These are phyloP conservation scores for Cryphonectria parasitica DNA, from an alignment of 2,329 filamentous ascomycete genomes.

Conservation along the genomic window DNA sequence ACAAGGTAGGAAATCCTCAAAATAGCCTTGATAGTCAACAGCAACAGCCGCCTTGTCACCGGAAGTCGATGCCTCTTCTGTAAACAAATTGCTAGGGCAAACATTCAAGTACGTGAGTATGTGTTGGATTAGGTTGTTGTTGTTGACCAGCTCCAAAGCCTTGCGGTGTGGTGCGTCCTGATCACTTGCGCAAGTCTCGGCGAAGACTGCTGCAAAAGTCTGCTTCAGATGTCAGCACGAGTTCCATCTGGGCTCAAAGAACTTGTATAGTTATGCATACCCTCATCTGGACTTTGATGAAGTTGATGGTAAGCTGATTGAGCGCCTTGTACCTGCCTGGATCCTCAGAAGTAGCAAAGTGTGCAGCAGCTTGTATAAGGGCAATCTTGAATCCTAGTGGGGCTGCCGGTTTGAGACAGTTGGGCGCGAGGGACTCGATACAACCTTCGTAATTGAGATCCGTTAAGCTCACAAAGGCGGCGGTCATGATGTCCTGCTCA, in stretches of 20 bases:
- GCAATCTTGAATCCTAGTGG: slow-evolving; percentile 66
- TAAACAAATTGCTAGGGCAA: slow-evolving; percentile 54
- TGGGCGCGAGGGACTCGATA: slow-evolving; percentile 59
- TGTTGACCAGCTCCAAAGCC: slow-evolving; percentile 44
- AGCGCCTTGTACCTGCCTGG: slow-evolving; percentile 56
- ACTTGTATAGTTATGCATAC: slow-evolving; percentile 40
- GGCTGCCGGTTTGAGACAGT: slow-evolving; percentile 60
- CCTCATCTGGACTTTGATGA: slow-evolving; percentile 61
- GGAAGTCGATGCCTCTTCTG: slow-evolving; percentile 41
- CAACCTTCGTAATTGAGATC: slow-evolving; percentile 64
- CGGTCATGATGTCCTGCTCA: slow-evolving; percentile 68
- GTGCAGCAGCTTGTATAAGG: slow-evolving; percentile 63
- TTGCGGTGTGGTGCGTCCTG: slow-evolving; percentile 45
- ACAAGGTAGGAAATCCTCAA: slow-evolving; percentile 58
- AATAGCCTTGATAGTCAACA: slow-evolving; percentile 49
- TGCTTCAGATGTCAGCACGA: slow-evolving; percentile 30
- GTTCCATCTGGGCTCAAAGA: neutral
- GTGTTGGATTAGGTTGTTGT: slow-evolving; percentile 50
- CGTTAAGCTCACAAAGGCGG: slow-evolving; percentile 66
- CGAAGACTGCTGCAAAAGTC: slow-evolving; percentile 45
- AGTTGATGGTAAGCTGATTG: slow-evolving; percentile 58
- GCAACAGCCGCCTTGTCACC: slow-evolving; percentile 35
- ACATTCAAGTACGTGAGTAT: slow-evolving; percentile 62
- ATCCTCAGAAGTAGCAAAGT: slow-evolving; percentile 60
- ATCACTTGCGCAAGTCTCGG: slow-evolving; percentile 45